A percentile compares a stretch with the other conserved stretches of the same genome.
phyloP scores from a whole-genome alignment of 2,329 filamentous ascomycete species.

The Aureobasidium sp. region DNA sequence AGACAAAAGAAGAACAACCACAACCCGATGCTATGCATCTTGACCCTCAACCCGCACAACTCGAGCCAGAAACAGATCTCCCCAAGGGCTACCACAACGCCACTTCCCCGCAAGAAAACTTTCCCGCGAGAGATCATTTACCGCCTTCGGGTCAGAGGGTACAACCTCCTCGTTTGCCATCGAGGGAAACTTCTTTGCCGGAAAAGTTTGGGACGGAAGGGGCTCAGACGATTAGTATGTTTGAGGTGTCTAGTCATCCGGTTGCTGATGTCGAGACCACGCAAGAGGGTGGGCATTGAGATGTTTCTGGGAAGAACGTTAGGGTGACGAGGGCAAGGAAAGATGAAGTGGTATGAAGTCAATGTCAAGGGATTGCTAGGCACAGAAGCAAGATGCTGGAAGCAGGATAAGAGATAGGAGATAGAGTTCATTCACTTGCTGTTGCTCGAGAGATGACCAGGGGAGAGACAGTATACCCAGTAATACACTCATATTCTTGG shows the following conservation, averaged over 20 bases:
- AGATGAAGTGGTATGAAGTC: not conserved
- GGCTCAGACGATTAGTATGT: constrained; percentile 33
- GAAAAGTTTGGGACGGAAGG: constrained; percentile 17
- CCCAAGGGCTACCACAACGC: constrained; percentile 5
- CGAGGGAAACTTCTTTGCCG: constrained; percentile 15
- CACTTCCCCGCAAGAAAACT: not conserved
- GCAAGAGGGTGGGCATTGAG: not conserved
- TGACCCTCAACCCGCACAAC: too few relatives aligned
- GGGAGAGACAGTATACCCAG: too few relatives aligned
- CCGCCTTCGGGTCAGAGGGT: constrained; percentile 9
- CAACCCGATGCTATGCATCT: too few relatives aligned
- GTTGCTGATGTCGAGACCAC: constrained; percentile 29
- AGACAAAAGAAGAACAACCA: not conserved
- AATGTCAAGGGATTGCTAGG: not conserved
- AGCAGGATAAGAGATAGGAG: too few relatives aligned
- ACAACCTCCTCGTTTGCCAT: constrained; percentile 13
- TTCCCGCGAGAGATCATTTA: not conserved
- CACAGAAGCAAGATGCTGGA: too few relatives aligned
- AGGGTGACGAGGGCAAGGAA: not conserved
- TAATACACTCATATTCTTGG: too few relatives aligned
- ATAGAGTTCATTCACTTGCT: too few relatives aligned
- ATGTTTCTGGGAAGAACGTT: not conserved
- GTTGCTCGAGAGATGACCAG: too few relatives aligned
- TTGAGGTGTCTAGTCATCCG: constrained; percentile 31
- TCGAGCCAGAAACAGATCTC: constrained; percentile 17